Conservation (phyloP, 805 yeast species). For the Yamadazyma sp. region DNA sequence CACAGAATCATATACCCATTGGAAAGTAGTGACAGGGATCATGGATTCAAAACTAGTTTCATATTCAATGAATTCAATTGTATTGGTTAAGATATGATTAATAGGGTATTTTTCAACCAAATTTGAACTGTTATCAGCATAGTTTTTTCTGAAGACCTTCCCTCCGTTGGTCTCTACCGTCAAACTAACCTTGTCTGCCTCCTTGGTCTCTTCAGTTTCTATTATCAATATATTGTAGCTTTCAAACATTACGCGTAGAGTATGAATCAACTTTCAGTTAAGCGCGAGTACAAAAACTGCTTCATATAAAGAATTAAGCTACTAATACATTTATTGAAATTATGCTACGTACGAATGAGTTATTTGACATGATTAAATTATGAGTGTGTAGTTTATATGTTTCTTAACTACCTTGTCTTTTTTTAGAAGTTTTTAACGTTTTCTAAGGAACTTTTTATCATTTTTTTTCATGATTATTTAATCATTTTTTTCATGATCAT, state of each 20-base stretch:
- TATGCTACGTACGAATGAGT: no score
- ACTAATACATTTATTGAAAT: no score
- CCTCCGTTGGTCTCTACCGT: conserved; percentile 11
- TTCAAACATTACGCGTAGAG: conserved; percentile 9
- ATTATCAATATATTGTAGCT: conserved; percentile 7
- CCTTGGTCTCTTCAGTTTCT: conserved; percentile 7
- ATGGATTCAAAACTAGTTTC: conserved; percentile 44
- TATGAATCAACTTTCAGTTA: not conserved
- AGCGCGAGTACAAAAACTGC: not conserved
- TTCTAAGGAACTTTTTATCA: no score
- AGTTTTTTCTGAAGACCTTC: conserved; percentile 5
- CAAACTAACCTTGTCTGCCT: conserved; percentile 6
- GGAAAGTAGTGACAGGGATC: conserved; percentile 62
- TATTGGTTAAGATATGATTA: conserved; percentile 49
- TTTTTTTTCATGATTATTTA: no score
- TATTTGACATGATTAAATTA: no score
- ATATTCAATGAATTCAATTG: conserved; percentile 52
- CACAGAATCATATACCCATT: conserved; percentile 57
- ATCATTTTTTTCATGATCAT: no score
- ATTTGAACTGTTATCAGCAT: conserved; percentile 7
- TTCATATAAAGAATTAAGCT: not conserved
- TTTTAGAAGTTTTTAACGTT: no score
- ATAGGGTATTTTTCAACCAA: conserved; percentile 10
- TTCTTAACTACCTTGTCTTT: no score
- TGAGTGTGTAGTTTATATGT: no score